phyloP scores from a whole-genome alignment of 164 flowering plant species.

The Buxus sempervirens region DNA sequence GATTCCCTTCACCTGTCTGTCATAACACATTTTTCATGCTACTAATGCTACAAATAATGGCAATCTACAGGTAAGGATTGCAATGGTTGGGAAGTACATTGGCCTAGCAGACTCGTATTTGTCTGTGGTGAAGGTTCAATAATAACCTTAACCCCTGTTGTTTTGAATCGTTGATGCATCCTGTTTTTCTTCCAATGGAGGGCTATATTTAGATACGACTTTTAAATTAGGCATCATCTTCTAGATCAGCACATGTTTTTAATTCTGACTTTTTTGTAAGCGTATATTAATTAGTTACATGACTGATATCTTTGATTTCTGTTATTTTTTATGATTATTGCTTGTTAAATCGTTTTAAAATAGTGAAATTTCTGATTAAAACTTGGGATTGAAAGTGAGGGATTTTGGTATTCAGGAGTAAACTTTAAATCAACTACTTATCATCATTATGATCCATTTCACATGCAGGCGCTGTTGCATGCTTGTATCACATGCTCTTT shows the following conservation, averaged over 20 bases:
- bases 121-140: slow-evolving; percentile 86
- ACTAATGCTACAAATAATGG: neutral
- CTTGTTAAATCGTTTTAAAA: neutral
- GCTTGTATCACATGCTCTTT: slow-evolving; percentile 87
- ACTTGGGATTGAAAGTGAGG: neutral
- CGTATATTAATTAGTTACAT: too few species aligned
- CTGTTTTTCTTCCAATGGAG: neutral
- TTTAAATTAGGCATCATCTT: neutral
- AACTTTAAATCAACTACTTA: neutral
- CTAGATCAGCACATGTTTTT: too few species aligned
- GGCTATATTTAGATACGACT: neutral
- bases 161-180: neutral
- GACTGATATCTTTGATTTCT: neutral
- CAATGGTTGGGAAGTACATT: slow-evolving; percentile 94
- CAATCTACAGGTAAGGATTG: slow-evolving; percentile 77
- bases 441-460: slow-evolving; percentile 5
- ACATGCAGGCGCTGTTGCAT: slow-evolving; percentile 86
- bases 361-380: neutral
- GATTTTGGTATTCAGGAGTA: neutral
- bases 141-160: neutral
- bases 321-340: neutral
- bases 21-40: slow-evolving; percentile 5
- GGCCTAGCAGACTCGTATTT: slow-evolving; percentile 90
- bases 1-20: neutral
- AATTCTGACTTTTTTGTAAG: too few species aligned